A percentile compares a stretch with the other conserved stretches of the same genome.
These are phyloP conservation scores for Yueomyces sinensis DNA, from an alignment of 805 yeast genomes.

Conservation along the genomic window DNA sequence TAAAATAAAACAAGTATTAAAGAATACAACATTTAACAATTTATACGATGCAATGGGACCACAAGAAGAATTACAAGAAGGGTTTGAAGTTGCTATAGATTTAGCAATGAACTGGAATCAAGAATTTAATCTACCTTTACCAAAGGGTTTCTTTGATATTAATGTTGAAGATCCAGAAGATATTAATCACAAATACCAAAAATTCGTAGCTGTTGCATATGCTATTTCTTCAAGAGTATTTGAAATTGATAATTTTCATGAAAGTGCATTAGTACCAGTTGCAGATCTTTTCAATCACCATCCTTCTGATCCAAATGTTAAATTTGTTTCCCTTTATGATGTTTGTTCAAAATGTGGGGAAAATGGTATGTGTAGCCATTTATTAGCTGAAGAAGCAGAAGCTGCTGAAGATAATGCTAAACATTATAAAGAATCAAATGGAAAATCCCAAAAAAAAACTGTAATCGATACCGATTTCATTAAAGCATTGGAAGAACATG, in stretches of 20 bases:
- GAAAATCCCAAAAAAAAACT: not conserved
- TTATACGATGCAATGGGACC: slow-evolving; percentile 29
- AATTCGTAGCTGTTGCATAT: slow-evolving; percentile 45
- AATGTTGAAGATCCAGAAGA: slow-evolving; percentile 14
- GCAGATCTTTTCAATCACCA: slow-evolving; percentile 83
- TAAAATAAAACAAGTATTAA: slow-evolving; percentile 31
- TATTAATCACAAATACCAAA: slow-evolving; percentile 21
- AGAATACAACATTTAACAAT: slow-evolving; percentile 51
- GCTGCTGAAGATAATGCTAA: slow-evolving; percentile 3
- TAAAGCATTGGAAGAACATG: not conserved
- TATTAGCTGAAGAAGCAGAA: slow-evolving; percentile 12
- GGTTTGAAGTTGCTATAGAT: slow-evolving; percentile 26
- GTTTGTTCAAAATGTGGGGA: slow-evolving; percentile 43
- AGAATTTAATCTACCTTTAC: slow-evolving; percentile 17
- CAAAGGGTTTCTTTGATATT: slow-evolving; percentile 18
- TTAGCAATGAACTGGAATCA: slow-evolving; percentile 24
- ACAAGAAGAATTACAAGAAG: slow-evolving; percentile 26
- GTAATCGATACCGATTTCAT: not conserved
- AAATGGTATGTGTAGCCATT: slow-evolving; percentile 29
- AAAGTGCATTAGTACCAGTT: slow-evolving; percentile 71
- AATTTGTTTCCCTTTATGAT: slow-evolving; percentile 44
- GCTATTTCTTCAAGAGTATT: slow-evolving; percentile 70
- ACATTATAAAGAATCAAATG: slow-evolving; percentile 16
- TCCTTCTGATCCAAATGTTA: slow-evolving; percentile 44
- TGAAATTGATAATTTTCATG: slow-evolving; percentile 63